A percentile compares a stretch with the other conserved stretches of the same genome.
phyloP scores from a whole-genome alignment of 1,284 basidiomycete genomes.

The Ceratobasidium sp. region DNA sequence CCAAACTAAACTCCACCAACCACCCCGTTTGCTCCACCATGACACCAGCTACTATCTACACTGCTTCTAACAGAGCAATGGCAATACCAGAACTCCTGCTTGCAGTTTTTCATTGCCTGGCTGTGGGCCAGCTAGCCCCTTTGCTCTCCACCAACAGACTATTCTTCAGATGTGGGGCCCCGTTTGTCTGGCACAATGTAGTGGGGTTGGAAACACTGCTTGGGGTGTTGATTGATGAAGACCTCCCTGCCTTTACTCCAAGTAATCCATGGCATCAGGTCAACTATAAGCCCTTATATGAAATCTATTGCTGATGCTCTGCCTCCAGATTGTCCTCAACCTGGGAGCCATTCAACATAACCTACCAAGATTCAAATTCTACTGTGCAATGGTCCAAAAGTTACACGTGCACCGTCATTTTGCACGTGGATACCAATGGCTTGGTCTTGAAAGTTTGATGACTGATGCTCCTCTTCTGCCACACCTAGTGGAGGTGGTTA shows the following conservation, averaged over 20 bases:
- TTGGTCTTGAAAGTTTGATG: not conserved
- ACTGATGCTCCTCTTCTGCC: not conserved
- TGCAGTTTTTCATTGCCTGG: not conserved
- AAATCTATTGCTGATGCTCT: not conserved
- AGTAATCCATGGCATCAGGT: not conserved
- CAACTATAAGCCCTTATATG: not conserved
- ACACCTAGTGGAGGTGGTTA: not conserved
- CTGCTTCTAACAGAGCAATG: too few relatives aligned
- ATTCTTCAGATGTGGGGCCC: not conserved
- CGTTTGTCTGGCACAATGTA: not conserved
- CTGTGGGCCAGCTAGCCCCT: not conserved
- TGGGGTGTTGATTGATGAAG: not conserved
- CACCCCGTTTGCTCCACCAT: too few relatives aligned
- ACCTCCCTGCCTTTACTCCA: not conserved
- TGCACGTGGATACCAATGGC: not conserved
- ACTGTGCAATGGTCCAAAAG: not conserved
- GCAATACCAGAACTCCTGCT: not conserved
- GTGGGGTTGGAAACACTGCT: not conserved
- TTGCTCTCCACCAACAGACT: not conserved
- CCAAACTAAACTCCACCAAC: too few relatives aligned
- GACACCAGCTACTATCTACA: too few relatives aligned
- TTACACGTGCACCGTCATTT: not conserved
- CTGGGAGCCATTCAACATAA: not conserved
- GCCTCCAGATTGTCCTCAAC: not conserved
- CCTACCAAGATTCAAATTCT: not conserved